Evolutionary conservation across 2,329 filamentous ascomycete species (phyloP).

Genomic region (Aspergillus thermomutatus): DNA sequence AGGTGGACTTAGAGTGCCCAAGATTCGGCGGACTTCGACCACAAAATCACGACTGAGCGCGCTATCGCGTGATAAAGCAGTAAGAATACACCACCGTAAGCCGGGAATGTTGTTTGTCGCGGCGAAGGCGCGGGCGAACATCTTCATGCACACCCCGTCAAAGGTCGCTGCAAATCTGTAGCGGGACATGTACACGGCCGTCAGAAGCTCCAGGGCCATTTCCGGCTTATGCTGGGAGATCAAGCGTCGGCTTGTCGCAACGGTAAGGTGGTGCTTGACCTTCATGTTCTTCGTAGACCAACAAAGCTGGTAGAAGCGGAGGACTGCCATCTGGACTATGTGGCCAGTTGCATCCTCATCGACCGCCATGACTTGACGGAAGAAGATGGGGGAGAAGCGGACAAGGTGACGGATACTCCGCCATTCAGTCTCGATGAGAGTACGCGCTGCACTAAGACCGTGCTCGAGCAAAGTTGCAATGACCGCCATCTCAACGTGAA

Average conservation of each 20-base stretch:
- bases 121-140: slow-evolving; percentile 36
- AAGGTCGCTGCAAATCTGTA: slow-evolving; percentile 32
- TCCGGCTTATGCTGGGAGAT: slow-evolving; percentile 23
- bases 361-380: slow-evolving; percentile 32
- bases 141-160: slow-evolving; percentile 36
- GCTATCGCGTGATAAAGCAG: slow-evolving; percentile 32
- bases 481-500: slow-evolving; percentile 36
- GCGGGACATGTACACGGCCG: slow-evolving; percentile 35
- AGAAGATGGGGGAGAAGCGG: slow-evolving; percentile 32
- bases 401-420: slow-evolving; percentile 21
- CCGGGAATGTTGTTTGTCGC: slow-evolving; percentile 29
- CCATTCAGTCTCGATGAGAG: slow-evolving; percentile 31
- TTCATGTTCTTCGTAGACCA: slow-evolving; percentile 27
- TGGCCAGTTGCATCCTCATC: slow-evolving; percentile 20
- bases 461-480: slow-evolving; percentile 34
- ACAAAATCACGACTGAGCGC: slow-evolving; percentile 30
- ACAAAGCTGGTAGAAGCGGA: slow-evolving; percentile 40
- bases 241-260: slow-evolving; percentile 25
- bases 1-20: slow-evolving; percentile 15
- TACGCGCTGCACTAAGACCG: slow-evolving; percentile 28
- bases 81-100: slow-evolving; percentile 40
- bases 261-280: slow-evolving; percentile 37
- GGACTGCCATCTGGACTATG: slow-evolving; percentile 33
- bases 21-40: slow-evolving; percentile 29
- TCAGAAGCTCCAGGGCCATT: slow-evolving; percentile 32